Evolutionary conservation across 2,329 filamentous ascomycete species (phyloP), one percentile per base, ranked within the genome.

Genomic region (Fusarium camptoceras): DNA sequence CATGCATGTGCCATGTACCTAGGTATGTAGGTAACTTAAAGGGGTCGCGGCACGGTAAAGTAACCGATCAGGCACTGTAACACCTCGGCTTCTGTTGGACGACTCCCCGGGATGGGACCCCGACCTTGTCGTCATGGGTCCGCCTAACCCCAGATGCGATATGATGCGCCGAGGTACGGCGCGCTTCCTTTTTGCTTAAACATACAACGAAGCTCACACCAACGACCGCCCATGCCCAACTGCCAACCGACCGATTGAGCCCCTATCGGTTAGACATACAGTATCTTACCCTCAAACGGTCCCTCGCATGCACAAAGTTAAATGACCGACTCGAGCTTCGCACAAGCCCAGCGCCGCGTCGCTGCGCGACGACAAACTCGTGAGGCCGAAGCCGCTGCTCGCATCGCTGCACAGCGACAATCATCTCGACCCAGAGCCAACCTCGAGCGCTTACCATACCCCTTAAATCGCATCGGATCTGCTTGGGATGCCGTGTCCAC

Each of bases 281-380:
- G 37, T 39, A 48, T 39, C 42, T 30, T 41, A 39, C 48, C 18
- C 43, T 39, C 20, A 22, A 37, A n/a, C 55, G 42, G 62, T 49
- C 54, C 24, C 64, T 51, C 68, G 70, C 60, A 81, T 80, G 77
- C 79, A 59, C 20, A 30, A 73, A 64, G 62, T 65, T 71, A 72
- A 72, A 86, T 86, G 85, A 85, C 81, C 76, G 82, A 84, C 66
- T 81, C 83, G 66, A 92, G 92, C 81, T 98, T 98, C 82, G 91
- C 92, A 80, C 91, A 93, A 79, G 95, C 95, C 71, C 94, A 98
- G 83, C 88, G 92, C 82, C 93, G 94, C 79, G 90, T 98, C 65
- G 87, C 92, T 71, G 91, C 92, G 74, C 92, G 94, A 76, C 93
- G 94, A 76, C 88, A 89, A 78, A 90, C 90, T 68, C 91, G 92